These are phyloP conservation scores for Leccinum variicolor DNA, from an alignment of 768 basidiomycete species.

Conservation along the genomic window DNA sequence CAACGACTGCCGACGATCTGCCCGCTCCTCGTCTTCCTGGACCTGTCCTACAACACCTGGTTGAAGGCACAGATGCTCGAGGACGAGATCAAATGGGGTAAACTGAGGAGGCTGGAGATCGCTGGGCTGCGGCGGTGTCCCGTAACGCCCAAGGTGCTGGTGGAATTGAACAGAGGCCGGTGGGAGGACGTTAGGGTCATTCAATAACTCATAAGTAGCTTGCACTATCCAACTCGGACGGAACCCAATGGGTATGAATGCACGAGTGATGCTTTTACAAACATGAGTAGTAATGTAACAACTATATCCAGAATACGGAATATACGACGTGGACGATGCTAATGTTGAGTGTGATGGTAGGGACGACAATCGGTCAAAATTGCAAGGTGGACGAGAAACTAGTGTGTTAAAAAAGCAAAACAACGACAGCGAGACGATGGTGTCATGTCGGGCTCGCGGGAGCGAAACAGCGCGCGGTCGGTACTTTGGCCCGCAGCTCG, in stretches of 20 bases:
- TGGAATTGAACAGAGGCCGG: constrained; percentile 53
- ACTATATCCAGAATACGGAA: constrained; percentile 14
- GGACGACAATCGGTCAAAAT: neutral
- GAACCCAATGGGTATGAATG: neutral
- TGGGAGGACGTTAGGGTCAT: constrained; percentile 64
- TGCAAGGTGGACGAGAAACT: neutral
- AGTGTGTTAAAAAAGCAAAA: neutral
- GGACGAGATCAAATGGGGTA: constrained; percentile 55
- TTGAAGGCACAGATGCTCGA: constrained; percentile 33
- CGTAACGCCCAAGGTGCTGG: constrained; percentile 40
- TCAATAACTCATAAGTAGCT: constrained; percentile 23
- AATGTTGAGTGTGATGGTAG: constrained; percentile 1
- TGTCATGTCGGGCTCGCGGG: constrained; percentile 39
- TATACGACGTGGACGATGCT: constrained; percentile 16
- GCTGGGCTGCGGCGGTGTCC: constrained; percentile 57
- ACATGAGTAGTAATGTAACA: constrained; percentile 30
- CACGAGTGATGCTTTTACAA: constrained; percentile 12
- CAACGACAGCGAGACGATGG: neutral
- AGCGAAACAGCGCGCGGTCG: constrained; percentile 43
- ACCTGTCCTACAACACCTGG: constrained; percentile 67
- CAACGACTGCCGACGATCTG: constrained; percentile 56
- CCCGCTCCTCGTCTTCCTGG: constrained; percentile 60
- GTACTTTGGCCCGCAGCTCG: constrained; percentile 43
- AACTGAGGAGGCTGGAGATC: constrained; percentile 48
- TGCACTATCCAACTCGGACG: neutral